phyloP scores from a whole-genome alignment of 2,329 filamentous ascomycete genomes.

The Colletotrichum tofieldiae region DNA sequence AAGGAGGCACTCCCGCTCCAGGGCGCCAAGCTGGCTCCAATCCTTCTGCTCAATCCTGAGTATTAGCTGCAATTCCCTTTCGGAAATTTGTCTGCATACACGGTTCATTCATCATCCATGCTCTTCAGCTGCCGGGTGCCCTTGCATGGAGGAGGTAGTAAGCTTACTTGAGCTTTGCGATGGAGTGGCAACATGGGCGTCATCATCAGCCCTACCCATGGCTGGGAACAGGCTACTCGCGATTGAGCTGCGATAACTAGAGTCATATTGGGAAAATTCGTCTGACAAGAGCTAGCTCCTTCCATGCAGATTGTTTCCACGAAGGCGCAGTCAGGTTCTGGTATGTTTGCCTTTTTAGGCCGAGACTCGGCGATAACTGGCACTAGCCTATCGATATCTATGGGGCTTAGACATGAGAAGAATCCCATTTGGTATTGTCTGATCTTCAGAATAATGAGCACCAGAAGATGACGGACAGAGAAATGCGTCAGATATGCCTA shows the following conservation, averaged over 20 bases:
- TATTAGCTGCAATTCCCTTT: background rate
- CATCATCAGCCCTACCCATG: constrained; percentile 5
- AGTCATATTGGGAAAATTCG: background rate
- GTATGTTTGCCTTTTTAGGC: background rate
- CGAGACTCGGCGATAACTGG: background rate
- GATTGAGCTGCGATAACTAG: background rate
- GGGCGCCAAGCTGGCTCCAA: background rate
- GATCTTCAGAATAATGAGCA: background rate
- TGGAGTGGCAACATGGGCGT: background rate
- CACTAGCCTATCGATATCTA: background rate
- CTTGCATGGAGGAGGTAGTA: background rate
- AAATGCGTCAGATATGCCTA: background rate
- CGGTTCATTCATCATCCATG: background rate
- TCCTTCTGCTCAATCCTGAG: background rate
- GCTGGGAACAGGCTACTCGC: background rate
- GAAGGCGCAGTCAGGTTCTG: background rate
- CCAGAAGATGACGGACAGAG: background rate
- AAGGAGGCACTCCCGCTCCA: background rate
- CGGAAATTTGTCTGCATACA: background rate
- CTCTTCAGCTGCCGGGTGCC: background rate
- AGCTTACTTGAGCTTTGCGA: background rate
- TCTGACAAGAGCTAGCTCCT: background rate
- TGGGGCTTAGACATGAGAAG: background rate
- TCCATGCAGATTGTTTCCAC: background rate
- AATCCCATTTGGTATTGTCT: background rate